Evolutionary conservation across 441 rosid genomes (phyloP), one percentile per base, ranked within the genome.

Genomic region (Mallotus repandus): DNA sequence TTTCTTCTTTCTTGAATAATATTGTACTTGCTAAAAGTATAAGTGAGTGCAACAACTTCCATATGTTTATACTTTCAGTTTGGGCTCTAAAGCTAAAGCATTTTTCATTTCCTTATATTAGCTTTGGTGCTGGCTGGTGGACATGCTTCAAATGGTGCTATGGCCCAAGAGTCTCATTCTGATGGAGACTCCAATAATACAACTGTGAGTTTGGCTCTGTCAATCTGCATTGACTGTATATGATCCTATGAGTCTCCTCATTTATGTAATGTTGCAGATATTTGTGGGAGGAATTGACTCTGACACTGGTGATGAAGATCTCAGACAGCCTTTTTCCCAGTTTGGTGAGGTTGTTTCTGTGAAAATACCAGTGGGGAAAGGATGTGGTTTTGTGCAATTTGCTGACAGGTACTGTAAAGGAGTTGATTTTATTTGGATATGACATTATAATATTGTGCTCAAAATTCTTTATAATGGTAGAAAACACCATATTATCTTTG

Each of bases 321-420:
- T 95, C 48, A 91, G 90, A 76, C 82, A 86, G 79, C 87, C 92
- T 12, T 95, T 92, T 82, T 82, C 92, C 21, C 86, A 87, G 81
- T 93, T 86, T 75, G 98, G 99, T n/a, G 99, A 95, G 58, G 87
- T 93, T 79, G 77, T 95, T 41, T 93, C 99, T 63, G 97, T 95
- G 78, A 95, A 92, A 82, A 95, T 95, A 78, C 98, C 98, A 46
- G 80, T 83, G 18, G 94, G 97, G 48, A 95, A 90, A 87, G 98
- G 98, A 77, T 92, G 98, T 64, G 99, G 96, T 10, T 92, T 95
- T 78, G 97, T 95, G 66, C 98, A 90, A 73, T 90, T 90, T 82
- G 85, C 84, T 63, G 79, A 84, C 77, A 93, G 99, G 99, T 93
- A 73, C 50, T 56, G 19, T 59, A 29, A 52, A 58, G 32, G 15